These are phyloP conservation scores for Acer yangbiense DNA, from an alignment of 345 rosid genomes.

Conservation along the genomic window DNA sequence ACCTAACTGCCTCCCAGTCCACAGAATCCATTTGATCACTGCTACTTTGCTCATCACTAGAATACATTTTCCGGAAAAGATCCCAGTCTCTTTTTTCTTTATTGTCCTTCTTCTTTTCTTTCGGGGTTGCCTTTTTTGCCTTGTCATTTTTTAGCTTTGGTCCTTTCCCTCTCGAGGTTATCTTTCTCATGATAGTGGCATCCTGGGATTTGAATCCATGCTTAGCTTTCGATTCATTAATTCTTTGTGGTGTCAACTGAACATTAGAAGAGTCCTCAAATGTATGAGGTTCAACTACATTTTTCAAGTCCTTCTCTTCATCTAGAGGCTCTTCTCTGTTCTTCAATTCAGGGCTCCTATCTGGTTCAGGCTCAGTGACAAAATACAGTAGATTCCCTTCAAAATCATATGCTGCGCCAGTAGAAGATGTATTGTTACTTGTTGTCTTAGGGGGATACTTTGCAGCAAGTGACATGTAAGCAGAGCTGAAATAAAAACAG, in stretches of 20 bases:
- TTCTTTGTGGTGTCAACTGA: no score
- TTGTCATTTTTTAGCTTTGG: background rate
- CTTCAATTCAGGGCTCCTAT: background rate
- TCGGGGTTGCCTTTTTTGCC: slow-evolving; percentile 17
- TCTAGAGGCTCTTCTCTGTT: background rate
- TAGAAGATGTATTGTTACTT: background rate
- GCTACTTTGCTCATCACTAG: slow-evolving; percentile 30
- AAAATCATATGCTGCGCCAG: background rate
- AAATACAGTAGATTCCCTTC: slow-evolving; percentile 22
- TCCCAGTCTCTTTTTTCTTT: slow-evolving; percentile 47
- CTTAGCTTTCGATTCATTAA: no score
- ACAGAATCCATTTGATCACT: slow-evolving; percentile 49
- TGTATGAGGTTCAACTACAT: background rate
- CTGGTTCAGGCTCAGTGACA: slow-evolving; percentile 31
- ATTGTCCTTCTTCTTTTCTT: slow-evolving; percentile 15
- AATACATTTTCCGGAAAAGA: slow-evolving; percentile 31
- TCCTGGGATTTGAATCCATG: background rate
- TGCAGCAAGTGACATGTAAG: slow-evolving; percentile 54
- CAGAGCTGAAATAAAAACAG: slow-evolving; percentile 34
- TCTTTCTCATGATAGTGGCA: background rate
- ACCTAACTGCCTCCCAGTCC: slow-evolving; percentile 61
- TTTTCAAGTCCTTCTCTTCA: background rate
- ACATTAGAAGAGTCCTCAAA: slow-evolving; percentile 18
- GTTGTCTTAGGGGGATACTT: slow-evolving; percentile 37
- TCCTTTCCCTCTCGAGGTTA: no score